Percentiles rank a stretch among this genome's conserved stretches.
phyloP scores from a whole-genome alignment of 2,329 filamentous ascomycete species.

The Diaporthe sp. region DNA sequence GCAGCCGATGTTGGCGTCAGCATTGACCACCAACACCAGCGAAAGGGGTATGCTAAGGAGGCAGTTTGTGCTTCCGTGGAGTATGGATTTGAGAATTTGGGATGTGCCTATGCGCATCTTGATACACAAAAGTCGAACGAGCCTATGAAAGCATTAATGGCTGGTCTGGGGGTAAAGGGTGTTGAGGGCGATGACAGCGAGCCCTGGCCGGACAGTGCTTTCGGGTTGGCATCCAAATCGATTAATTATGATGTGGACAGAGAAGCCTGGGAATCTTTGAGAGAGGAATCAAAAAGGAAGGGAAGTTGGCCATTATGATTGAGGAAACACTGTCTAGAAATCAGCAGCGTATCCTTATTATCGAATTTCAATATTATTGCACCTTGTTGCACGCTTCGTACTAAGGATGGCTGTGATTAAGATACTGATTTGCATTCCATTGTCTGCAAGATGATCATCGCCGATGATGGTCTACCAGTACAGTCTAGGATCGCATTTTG shows the following conservation, averaged over 20 bases:
- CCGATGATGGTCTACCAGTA: too few species aligned
- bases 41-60: conserved; percentile 39
- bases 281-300: conserved; percentile 29
- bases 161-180: conserved; percentile 20
- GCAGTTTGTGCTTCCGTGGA: conserved; percentile 38
- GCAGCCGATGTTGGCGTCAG: conserved; percentile 37
- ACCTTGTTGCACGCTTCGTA: too few species aligned
- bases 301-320: conserved; percentile 34
- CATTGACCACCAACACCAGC: conserved; percentile 38
- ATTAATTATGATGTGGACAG: conserved; percentile 29
- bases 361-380: not conserved
- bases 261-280: conserved; percentile 34
- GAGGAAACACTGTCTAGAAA: too few species aligned
- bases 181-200: conserved; percentile 27
- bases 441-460: too few species aligned
- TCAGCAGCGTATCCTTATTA: too few species aligned
- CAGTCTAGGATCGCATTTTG: too few species aligned
- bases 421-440: too few species aligned
- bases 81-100: conserved; percentile 38
- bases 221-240: conserved; percentile 23
- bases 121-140: conserved; percentile 38
- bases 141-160: conserved; percentile 35
- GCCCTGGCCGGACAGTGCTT: conserved; percentile 8
- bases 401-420: too few species aligned
- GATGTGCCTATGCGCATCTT: conserved; percentile 34